Conservation (phyloP, 1,139 yeast genomes). For the Suhomyces chickasaworum region DNA sequence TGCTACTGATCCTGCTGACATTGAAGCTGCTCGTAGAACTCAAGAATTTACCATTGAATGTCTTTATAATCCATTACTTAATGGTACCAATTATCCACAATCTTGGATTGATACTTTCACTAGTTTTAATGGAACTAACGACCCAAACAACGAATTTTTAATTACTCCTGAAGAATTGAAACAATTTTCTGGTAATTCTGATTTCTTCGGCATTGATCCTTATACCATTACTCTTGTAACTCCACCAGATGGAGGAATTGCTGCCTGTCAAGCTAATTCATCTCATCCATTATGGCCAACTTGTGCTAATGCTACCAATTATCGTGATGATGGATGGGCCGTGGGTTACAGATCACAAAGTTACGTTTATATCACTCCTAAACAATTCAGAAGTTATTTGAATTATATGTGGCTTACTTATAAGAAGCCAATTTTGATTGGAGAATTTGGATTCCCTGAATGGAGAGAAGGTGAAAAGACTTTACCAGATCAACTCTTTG, state of each 20-base stretch:
- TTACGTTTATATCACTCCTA: constrained; percentile 27
- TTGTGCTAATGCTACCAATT: constrained; percentile 22
- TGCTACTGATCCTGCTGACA: constrained; percentile 20
- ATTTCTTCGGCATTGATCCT: constrained; percentile 39
- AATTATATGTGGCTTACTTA: constrained; percentile 25
- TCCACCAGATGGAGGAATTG: constrained; percentile 25
- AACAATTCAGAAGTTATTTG: constrained; percentile 21
- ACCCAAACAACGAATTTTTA: constrained; percentile 14
- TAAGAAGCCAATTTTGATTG: constrained; percentile 25
- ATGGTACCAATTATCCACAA: constrained; percentile 35
- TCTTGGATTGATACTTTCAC: constrained; percentile 25
- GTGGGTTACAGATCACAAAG: constrained; percentile 31
- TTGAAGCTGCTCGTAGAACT: constrained; percentile 29
- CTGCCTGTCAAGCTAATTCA: constrained; percentile 21
- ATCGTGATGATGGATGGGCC: constrained; percentile 29
- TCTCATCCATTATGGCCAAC: constrained; percentile 23
- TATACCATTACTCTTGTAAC: constrained; percentile 31
- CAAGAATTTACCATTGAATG: constrained; percentile 30
- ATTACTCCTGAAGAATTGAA: constrained; percentile 30
- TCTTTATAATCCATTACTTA: constrained; percentile 33
- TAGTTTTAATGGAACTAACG: constrained; percentile 13
- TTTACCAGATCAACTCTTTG: constrained; percentile 29
- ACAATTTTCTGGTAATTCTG: constrained; percentile 26
- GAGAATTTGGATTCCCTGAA: constrained; percentile 39
- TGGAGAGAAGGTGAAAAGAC: constrained; percentile 31